A percentile compares a stretch with the other conserved stretches of the same genome.
Conservation (phyloP, 192 early-diverging fungal species). For the Geosiphon pyriformis region DNA sequence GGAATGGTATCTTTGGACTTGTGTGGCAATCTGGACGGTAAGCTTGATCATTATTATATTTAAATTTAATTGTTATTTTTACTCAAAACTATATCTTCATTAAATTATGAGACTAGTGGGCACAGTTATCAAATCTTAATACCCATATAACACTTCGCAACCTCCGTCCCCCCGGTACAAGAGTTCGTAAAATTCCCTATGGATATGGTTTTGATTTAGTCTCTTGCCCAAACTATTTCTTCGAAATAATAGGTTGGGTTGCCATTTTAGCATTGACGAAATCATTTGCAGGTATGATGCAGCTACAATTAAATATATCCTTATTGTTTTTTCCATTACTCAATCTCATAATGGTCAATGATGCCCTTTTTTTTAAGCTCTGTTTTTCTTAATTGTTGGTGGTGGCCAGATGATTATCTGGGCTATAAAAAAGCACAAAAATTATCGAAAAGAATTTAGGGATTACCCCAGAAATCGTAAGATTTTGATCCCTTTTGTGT, state of each 20-base stretch:
- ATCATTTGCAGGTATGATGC: slow-evolving; percentile 49
- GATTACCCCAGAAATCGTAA: slow-evolving; percentile 85
- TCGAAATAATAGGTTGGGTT: slow-evolving; percentile 82
- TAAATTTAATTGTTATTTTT: slow-evolving; percentile 18
- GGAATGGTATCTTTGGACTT: slow-evolving; percentile 34
- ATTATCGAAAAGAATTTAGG: slow-evolving; percentile 85
- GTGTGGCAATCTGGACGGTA: slow-evolving; percentile 54
- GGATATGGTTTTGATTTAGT: slow-evolving; percentile 91
- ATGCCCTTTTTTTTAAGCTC: slow-evolving; percentile 30
- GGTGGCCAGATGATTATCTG: slow-evolving; percentile 88
- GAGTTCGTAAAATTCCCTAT: slow-evolving; percentile 77
- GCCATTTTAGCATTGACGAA: slow-evolving; percentile 68
- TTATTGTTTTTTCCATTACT: slow-evolving; percentile 15
- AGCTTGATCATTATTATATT: slow-evolving; percentile 29
- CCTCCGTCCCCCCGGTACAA: slow-evolving; percentile 84
- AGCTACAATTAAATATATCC: slow-evolving; percentile 24
- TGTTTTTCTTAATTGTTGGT: slow-evolving; percentile 64
- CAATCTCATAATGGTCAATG: too few relatives aligned
- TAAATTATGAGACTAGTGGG: slow-evolving; percentile 44
- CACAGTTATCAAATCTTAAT: slow-evolving; percentile 77
- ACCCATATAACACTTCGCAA: slow-evolving; percentile 86
- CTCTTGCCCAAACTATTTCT: slow-evolving; percentile 91
- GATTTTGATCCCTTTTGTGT: slow-evolving; percentile 67
- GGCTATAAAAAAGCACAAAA: slow-evolving; percentile 94
- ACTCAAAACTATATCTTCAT: slow-evolving; percentile 28